Evolutionary conservation across 73 alveolate genomes (phyloP).

Genomic region (Durusdinium trenchii): DNA sequence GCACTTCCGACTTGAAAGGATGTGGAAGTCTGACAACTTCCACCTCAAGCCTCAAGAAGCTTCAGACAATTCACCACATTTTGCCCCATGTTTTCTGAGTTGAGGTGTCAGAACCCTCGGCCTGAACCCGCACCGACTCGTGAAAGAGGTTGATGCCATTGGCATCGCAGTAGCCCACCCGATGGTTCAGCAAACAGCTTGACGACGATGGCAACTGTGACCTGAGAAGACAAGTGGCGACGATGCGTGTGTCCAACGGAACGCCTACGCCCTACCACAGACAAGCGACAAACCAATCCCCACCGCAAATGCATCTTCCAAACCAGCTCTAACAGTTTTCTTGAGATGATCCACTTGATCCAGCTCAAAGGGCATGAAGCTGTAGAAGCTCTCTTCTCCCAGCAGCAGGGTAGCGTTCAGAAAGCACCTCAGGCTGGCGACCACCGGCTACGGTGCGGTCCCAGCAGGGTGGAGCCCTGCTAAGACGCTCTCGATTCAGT

Average conservation of each 20-base stretch:
- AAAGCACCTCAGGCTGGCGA: slow-evolving; percentile 36
- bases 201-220: slow-evolving; percentile 90
- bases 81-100: too few relatives aligned
- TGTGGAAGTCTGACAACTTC: too few relatives aligned
- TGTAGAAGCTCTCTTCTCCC: slow-evolving; percentile 91
- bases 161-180: slow-evolving; percentile 74
- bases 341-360: background rate
- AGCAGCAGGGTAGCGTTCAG: slow-evolving; percentile 81
- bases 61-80: too few relatives aligned
- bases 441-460: too few relatives aligned
- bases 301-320: background rate
- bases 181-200: slow-evolving; percentile 68
- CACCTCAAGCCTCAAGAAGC: too few relatives aligned
- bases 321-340: background rate
- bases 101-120: too few relatives aligned
- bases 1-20: too few relatives aligned
- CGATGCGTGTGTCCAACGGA: background rate
- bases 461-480: too few relatives aligned
- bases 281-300: background rate
- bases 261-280: background rate
- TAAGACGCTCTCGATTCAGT: too few relatives aligned
- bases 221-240: background rate
- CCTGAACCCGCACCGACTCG: slow-evolving; percentile 59
- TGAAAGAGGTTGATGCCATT: slow-evolving; percentile 51
- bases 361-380: slow-evolving; percentile 16